Percentiles rank a stretch among this genome's conserved stretches.
Conservation (phyloP, 2,329 filamentous ascomycete species). For the Lizonia empirigonia region DNA sequence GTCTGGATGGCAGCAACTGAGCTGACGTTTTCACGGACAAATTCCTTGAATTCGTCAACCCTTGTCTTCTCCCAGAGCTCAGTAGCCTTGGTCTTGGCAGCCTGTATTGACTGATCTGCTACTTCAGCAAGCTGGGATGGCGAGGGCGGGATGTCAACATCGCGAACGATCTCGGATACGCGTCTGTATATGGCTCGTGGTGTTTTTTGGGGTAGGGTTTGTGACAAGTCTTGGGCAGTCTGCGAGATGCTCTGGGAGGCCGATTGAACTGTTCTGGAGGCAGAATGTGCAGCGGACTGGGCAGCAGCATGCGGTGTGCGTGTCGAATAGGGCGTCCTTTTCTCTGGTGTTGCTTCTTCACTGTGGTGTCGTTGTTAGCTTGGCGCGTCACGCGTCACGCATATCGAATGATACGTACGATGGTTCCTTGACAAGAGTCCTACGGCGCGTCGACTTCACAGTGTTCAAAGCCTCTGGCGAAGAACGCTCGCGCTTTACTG, state of each 20-base stretch:
- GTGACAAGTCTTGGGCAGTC: slow-evolving; percentile 4
- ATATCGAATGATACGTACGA: slow-evolving; percentile 33
- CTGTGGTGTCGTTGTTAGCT: slow-evolving; percentile 38
- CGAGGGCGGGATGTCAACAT: slow-evolving; percentile 69
- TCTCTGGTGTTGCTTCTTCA: slow-evolving; percentile 53
- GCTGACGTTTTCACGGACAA: slow-evolving; percentile 71
- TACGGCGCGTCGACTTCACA: slow-evolving; percentile 40
- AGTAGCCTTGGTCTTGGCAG: slow-evolving; percentile 68
- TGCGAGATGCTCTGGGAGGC: slow-evolving; percentile 7
- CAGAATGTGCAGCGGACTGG: slow-evolving; percentile 36
- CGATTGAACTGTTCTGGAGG: slow-evolving; percentile 7
- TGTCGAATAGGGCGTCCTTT: slow-evolving; percentile 28
- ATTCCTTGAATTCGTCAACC: slow-evolving; percentile 68
- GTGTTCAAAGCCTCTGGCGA: slow-evolving; percentile 46
- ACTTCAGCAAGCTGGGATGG: slow-evolving; percentile 66
- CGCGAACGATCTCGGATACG: slow-evolving; percentile 63
- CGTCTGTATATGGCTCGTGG: slow-evolving; percentile 51
- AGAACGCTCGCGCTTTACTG: slow-evolving; percentile 55
- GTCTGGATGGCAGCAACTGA: slow-evolving; percentile 62
- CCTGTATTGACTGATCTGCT: slow-evolving; percentile 71
- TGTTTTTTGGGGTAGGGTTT: slow-evolving; percentile 24
- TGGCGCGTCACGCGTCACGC: slow-evolving; percentile 36
- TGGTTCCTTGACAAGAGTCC: slow-evolving; percentile 41
- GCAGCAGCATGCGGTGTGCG: slow-evolving; percentile 11
- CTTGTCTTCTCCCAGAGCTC: slow-evolving; percentile 69